These are phyloP conservation scores for Agrocybe pediades DNA, from an alignment of 768 basidiomycete genomes.

Conservation along the genomic window DNA sequence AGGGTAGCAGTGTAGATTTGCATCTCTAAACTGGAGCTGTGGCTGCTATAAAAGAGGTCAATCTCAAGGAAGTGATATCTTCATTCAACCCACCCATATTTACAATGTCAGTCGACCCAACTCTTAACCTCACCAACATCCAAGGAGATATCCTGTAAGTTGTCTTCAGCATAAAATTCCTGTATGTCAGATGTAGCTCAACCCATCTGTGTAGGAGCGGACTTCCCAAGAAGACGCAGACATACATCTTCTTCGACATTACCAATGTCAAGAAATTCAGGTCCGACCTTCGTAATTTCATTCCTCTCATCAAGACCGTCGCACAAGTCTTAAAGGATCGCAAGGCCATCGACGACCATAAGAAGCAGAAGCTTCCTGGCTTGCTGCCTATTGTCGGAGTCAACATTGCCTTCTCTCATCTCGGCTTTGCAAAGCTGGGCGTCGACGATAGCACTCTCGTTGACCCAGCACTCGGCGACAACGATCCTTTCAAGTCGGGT, in stretches of 20 bases:
- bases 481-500: conserved; percentile 37
- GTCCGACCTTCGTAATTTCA: conserved; percentile 38
- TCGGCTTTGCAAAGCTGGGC: conserved; percentile 44
- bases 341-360: conserved; percentile 39
- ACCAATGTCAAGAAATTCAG: conserved; percentile 44
- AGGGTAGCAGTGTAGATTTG: neutral
- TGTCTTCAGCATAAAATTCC: neutral
- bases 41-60: neutral
- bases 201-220: conserved; percentile 38
- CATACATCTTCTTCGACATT: conserved; percentile 56
- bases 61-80: neutral
- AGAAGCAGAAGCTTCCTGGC: conserved; percentile 31
- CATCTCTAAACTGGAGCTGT: neutral
- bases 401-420: conserved; percentile 56
- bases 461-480: conserved; percentile 22
- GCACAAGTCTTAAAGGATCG: conserved; percentile 43
- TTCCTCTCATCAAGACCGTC: conserved; percentile 48
- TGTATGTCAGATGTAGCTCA: neutral
- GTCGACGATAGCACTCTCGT: conserved; percentile 43
- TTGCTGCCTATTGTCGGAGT: conserved; percentile 43
- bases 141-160: conserved; percentile 51
- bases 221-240: conserved; percentile 55
- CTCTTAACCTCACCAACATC: conserved; percentile 42
- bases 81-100: neutral
- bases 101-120: conserved; percentile 10